Percentiles rank a stretch among this genome's conserved stretches.
phyloP scores from a whole-genome alignment of 2,329 filamentous ascomycete species.

The Colletotrichum echinochloae region DNA sequence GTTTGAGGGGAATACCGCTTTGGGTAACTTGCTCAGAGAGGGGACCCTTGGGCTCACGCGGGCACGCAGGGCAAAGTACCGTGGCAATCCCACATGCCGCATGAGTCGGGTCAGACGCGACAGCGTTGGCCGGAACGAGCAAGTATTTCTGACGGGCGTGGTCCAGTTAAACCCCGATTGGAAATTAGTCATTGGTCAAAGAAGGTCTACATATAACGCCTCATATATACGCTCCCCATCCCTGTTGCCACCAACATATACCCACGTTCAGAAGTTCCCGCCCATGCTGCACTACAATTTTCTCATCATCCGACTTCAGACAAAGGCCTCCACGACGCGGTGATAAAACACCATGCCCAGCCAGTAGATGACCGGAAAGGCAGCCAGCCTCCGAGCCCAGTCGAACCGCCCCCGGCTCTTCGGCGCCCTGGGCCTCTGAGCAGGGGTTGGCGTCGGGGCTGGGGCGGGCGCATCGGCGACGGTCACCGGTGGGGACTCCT shows the following conservation, averaged over 20 bases:
- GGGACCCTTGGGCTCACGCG: neutral
- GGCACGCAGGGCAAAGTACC: constrained; percentile 18
- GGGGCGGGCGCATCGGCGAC: neutral
- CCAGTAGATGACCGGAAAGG: constrained; percentile 27
- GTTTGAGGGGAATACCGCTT: constrained; percentile 29
- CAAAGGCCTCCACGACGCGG: constrained; percentile 28
- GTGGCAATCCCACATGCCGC: neutral
- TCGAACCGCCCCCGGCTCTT: constrained; percentile 10
- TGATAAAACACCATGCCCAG: constrained; percentile 32
- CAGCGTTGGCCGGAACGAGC: neutral
- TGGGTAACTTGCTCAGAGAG: constrained; percentile 31
- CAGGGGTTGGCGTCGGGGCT: neutral
- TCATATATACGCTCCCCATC: neutral
- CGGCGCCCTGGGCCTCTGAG: constrained; percentile 5
- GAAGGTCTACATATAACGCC: constrained; percentile 8
- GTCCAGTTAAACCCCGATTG: neutral
- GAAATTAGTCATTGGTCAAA: constrained; percentile 13
- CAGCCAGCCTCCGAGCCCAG: constrained; percentile 33
- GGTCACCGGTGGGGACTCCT: neutral
- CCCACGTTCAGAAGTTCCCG: neutral
- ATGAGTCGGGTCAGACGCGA: neutral
- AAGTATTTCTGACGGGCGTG: neutral
- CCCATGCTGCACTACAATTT: constrained; percentile 7
- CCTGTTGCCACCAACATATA: neutral
- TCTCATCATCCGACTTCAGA: constrained; percentile 2